phyloP scores from a whole-genome alignment of 768 basidiomycete species.

The Amanita subjunquillea region DNA sequence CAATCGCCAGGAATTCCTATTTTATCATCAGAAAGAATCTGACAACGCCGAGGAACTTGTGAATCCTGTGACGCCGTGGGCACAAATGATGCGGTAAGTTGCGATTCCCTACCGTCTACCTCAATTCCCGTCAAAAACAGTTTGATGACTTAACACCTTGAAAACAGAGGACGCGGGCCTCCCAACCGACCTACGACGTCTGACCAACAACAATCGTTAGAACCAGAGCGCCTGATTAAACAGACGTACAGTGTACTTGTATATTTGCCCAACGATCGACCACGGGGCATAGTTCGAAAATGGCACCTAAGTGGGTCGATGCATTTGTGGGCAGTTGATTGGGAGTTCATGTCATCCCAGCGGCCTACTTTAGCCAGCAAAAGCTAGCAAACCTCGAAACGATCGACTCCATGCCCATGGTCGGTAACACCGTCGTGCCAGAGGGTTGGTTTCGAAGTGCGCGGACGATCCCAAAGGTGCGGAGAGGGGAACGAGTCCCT shows the following conservation, averaged over 20 bases:
- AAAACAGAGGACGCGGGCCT: conserved; percentile 11
- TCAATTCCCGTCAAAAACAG: too few species aligned
- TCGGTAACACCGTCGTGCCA: conserved; percentile 59
- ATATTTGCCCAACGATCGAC: conserved; percentile 44
- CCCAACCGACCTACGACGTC: conserved; percentile 21
- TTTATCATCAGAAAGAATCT: conserved; percentile 75
- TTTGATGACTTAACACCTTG: conserved; percentile 11
- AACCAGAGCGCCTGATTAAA: conserved; percentile 63
- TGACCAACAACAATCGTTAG: conserved; percentile 29
- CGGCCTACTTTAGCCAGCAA: conserved; percentile 79
- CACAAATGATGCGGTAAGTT: conserved; percentile 58
- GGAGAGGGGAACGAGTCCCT: conserved; percentile 37
- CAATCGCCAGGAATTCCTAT: conserved; percentile 59
- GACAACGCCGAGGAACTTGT: conserved; percentile 44
- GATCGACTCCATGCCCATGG: conserved; percentile 57
- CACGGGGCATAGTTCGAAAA: conserved; percentile 47
- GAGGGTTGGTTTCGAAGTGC: conserved; percentile 76
- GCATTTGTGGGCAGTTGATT: conserved; percentile 3
- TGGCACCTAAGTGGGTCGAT: conserved; percentile 70
- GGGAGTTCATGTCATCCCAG: conserved; percentile 23
- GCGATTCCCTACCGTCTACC: neutral
- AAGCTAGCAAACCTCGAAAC: conserved; percentile 62
- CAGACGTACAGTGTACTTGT: conserved; percentile 81
- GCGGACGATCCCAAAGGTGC: conserved; percentile 47
- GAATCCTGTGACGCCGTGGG: conserved; percentile 63